A percentile compares a stretch with the other conserved stretches of the same genome.
Conservation (phyloP, 164 flowering plant genomes). For the Stephania cephalantha region DNA sequence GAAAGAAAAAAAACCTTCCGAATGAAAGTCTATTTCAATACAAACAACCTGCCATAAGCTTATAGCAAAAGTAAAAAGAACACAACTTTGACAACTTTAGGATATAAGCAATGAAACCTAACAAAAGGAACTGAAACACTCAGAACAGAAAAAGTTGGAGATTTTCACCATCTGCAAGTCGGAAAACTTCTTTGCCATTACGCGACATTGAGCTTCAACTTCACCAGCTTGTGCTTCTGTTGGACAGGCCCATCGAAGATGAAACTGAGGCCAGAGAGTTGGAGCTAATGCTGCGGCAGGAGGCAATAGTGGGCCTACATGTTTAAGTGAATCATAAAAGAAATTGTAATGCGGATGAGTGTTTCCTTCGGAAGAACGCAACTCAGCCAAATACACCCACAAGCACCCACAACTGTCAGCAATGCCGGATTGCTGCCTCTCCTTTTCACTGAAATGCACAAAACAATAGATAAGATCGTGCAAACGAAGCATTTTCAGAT, state of each 20-base stretch:
- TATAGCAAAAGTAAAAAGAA: neutral
- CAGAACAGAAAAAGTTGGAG: neutral
- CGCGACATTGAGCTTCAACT: constrained; percentile 63
- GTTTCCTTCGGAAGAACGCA: constrained; percentile 62
- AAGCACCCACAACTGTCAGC: constrained; percentile 79
- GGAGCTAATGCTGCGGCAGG: constrained; percentile 99
- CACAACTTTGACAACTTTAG: neutral
- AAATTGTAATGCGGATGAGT: constrained; percentile 76
- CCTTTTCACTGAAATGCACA: constrained; percentile 72
- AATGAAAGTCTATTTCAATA: neutral
- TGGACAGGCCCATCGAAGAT: constrained; percentile 96
- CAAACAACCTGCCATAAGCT: neutral
- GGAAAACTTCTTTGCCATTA: constrained; percentile 43
- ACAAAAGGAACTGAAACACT: neutral
- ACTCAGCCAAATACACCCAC: constrained; percentile 72
- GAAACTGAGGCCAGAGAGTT: constrained; percentile 94
- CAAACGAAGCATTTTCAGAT: neutral
- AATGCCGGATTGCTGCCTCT: constrained; percentile 68
- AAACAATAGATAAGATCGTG: constrained; percentile 4
- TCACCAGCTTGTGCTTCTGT: constrained; percentile 77
- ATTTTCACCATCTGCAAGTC: constrained; percentile 66
- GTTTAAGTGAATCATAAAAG: constrained; percentile 71
- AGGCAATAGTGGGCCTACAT: constrained; percentile 61
- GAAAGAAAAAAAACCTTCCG: neutral
- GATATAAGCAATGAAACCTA: neutral